Evolutionary conservation across 257 asterid genomes (phyloP).

Genomic region (Nicotiana paniculata): DNA sequence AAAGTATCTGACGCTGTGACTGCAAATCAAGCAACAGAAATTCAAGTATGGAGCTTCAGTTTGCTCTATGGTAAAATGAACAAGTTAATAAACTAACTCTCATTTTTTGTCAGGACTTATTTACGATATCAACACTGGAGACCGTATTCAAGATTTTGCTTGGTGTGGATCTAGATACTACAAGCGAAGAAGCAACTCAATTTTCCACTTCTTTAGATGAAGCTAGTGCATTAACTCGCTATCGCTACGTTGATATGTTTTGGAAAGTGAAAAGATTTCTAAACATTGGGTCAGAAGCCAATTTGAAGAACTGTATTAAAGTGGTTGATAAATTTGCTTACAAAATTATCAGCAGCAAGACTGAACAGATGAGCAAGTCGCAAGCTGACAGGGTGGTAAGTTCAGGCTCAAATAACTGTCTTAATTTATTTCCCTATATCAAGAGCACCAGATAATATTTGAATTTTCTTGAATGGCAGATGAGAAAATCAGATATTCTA

Average conservation of each 20-base stretch:
- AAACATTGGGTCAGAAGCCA: constrained; percentile 42
- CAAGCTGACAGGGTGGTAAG: constrained; percentile 33
- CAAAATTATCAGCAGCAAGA: constrained; percentile 38
- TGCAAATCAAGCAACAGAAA: constrained; percentile 33
- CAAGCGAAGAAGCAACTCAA: constrained; percentile 40
- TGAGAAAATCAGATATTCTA: constrained; percentile 48
- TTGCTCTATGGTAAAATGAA: not conserved
- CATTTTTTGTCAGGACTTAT: constrained; percentile 34
- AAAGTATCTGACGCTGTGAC: constrained; percentile 41
- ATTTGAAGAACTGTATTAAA: constrained; percentile 31
- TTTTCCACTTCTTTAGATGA: constrained; percentile 45
- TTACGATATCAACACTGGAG: constrained; percentile 49
- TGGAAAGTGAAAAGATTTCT: constrained; percentile 47
- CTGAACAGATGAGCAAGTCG: constrained; percentile 25
- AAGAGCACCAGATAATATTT: not conserved
- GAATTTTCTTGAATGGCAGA: constrained; percentile 21
- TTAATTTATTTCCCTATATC: not conserved
- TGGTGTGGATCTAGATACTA: constrained; percentile 46
- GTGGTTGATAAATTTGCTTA: constrained; percentile 44
- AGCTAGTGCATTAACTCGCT: constrained; percentile 42
- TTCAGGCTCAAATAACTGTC: not conserved
- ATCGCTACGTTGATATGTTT: constrained; percentile 40
- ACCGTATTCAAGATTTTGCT: constrained; percentile 45
- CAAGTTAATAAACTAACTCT: not conserved
- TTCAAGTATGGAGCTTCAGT: constrained; percentile 42